These are phyloP conservation scores for Inonotus hispidus DNA, from an alignment of 1,284 basidiomycete genomes.

Conservation along the genomic window DNA sequence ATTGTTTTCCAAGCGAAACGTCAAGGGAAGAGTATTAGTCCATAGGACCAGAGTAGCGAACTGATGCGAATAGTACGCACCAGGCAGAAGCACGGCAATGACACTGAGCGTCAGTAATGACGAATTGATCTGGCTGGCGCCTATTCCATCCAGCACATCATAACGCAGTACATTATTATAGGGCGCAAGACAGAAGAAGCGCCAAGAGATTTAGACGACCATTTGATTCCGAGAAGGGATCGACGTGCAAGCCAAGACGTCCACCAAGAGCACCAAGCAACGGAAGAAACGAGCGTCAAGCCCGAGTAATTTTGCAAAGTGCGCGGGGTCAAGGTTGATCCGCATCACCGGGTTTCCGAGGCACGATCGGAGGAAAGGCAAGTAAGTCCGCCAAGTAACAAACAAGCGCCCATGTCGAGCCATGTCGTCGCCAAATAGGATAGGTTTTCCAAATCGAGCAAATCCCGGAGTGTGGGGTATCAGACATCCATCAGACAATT, in stretches of 20 bases:
- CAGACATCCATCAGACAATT: background rate
- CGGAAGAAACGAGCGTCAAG: background rate
- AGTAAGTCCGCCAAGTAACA: background rate
- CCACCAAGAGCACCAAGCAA: background rate
- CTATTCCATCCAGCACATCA: too few species aligned
- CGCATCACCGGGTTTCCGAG: background rate
- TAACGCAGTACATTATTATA: background rate
- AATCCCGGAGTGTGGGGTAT: background rate
- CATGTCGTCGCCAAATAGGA: background rate
- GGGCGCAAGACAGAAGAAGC: background rate
- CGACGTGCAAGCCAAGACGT: background rate
- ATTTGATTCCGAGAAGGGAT: background rate
- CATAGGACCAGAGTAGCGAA: background rate
- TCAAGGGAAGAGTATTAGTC: background rate
- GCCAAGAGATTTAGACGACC: background rate
- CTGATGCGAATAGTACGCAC: slow-evolving; percentile 1
- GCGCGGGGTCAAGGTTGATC: background rate
- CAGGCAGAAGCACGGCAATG: slow-evolving; percentile 72
- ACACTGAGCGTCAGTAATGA: slow-evolving; percentile 78
- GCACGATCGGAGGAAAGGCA: background rate
- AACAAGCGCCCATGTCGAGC: background rate
- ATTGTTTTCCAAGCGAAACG: background rate
- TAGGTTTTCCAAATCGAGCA: background rate
- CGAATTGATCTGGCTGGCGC: slow-evolving; percentile 77
- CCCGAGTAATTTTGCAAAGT: background rate